Evolutionary conservation across 306 rosid genomes (phyloP), one percentile per base, ranked within the genome.

Genomic region (Senna siamea): DNA sequence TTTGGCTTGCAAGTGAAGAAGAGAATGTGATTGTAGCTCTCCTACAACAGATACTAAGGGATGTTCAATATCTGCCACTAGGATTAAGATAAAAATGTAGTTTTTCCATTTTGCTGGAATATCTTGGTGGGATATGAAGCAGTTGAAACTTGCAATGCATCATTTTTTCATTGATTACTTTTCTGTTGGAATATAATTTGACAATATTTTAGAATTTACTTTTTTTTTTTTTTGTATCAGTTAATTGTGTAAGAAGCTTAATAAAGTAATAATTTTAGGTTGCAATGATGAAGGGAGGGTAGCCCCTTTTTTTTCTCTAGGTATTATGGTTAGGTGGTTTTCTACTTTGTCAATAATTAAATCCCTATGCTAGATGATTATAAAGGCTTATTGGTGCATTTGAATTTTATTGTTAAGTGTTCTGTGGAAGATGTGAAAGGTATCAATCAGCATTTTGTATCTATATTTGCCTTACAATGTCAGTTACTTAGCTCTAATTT

Each of bases 91-190:
- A 59, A 81, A 57, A 84, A 78, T 88, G 89, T 93, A 89, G 91
- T 69, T 76, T 79, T 38, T 60, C 66, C 37, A 48, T 30, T 76
- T 82, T 76, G 74, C 75, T 78, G 77, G 73, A 75, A 79, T 84
- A 67, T 88, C 69, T 72, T 79, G 88, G 82, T 87, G 96, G 93
- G 89, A 87, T 60, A 10, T 85, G 87, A 87, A 88, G 92, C 84
- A 88, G 88, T 87, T 88, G 81, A 88, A 87, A 84, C 97, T 76
- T 89, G 66, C 86, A 82, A 82, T 84, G 82, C 92, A 65, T 83
- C 87, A 89, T 90, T 91, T 92, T 87, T 91, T 88, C 80, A 89
- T 93, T 89, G 92, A 91, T 93, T 93, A 91, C 80, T 87, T 86
- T 86, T 91, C 83, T 79, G 84, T 85, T 87, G 86, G 84, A 89